phyloP scores from a whole-genome alignment of 73 alveolate genomes.

The Blepharisma japonicum region DNA sequence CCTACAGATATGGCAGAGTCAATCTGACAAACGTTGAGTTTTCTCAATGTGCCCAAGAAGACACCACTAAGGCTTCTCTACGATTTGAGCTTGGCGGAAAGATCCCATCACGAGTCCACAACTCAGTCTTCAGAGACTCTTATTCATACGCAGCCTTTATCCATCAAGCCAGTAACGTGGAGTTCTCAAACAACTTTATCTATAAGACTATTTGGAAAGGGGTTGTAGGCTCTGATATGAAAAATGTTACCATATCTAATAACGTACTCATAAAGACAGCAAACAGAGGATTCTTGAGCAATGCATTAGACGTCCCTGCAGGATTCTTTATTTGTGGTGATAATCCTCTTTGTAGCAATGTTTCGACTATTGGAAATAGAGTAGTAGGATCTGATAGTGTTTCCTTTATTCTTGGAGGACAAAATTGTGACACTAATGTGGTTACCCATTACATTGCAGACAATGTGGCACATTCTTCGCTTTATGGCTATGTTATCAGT shows the following conservation, averaged over 20 bases:
- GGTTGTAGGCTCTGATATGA: neutral
- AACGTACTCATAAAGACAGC: neutral
- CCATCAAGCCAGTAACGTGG: neutral
- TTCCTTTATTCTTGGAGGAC: neutral
- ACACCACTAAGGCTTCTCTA: neutral
- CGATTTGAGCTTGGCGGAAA: neutral
- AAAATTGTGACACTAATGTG: neutral
- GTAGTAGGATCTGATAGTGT: slow-evolving; percentile 13
- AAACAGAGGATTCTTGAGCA: neutral
- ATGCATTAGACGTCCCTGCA: slow-evolving; percentile 7
- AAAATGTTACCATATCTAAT: neutral
- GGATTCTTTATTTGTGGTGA: neutral
- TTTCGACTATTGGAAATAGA: neutral
- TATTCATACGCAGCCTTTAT: neutral
- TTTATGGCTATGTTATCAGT: neutral
- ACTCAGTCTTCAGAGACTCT: neutral
- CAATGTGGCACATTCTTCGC: neutral
- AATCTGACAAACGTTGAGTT: neutral
- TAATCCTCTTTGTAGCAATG: neutral
- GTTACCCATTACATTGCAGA: neutral
- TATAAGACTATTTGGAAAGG: slow-evolving; percentile 10
- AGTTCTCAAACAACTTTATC: neutral
- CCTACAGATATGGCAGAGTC: neutral
- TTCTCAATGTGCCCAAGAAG: neutral
- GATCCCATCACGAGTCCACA: neutral